Evolutionary conservation across 306 rosid genomes (phyloP).

Genomic region (Vigna angularis): DNA sequence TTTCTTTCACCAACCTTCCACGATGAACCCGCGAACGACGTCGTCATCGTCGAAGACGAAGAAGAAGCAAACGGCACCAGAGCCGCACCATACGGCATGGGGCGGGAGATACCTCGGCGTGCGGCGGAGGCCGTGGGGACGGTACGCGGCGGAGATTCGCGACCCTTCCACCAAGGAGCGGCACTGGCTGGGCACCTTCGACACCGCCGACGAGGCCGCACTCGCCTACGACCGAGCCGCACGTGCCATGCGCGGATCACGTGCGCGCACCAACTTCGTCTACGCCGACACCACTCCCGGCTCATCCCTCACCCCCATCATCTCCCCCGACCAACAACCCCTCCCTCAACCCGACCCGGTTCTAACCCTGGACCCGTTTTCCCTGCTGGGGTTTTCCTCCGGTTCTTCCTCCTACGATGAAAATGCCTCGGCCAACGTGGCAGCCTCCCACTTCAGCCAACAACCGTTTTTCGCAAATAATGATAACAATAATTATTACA

Average conservation of each 20-base stretch:
- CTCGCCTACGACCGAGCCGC: constrained; percentile 64
- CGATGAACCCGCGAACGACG: constrained; percentile 45
- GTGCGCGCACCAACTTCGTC: constrained; percentile 65
- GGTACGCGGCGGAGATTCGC: constrained; percentile 65
- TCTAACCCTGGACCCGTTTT: constrained; percentile 2
- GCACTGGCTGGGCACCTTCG: constrained; percentile 67
- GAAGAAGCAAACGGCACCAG: constrained; percentile 54
- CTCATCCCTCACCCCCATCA: constrained; percentile 57
- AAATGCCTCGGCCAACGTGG: background rate
- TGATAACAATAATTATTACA: background rate
- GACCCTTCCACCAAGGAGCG: constrained; percentile 66
- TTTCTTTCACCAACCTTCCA: background rate
- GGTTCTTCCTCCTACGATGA: constrained; percentile 2
- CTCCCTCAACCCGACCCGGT: constrained; percentile 22
- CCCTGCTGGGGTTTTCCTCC: background rate
- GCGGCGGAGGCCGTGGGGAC: constrained; percentile 65
- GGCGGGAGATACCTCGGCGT: constrained; percentile 67
- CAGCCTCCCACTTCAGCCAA: constrained; percentile 32
- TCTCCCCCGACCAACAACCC: constrained; percentile 55
- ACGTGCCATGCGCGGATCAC: constrained; percentile 67
- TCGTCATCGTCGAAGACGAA: constrained; percentile 48
- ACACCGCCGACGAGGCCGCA: constrained; percentile 71
- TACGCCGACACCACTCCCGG: constrained; percentile 59
- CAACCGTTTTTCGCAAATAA: constrained; percentile 28
- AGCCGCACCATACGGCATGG: constrained; percentile 49